These are phyloP conservation scores for Graphilbum fragrans DNA, from an alignment of 2,329 filamentous ascomycete species.

Conservation along the genomic window DNA sequence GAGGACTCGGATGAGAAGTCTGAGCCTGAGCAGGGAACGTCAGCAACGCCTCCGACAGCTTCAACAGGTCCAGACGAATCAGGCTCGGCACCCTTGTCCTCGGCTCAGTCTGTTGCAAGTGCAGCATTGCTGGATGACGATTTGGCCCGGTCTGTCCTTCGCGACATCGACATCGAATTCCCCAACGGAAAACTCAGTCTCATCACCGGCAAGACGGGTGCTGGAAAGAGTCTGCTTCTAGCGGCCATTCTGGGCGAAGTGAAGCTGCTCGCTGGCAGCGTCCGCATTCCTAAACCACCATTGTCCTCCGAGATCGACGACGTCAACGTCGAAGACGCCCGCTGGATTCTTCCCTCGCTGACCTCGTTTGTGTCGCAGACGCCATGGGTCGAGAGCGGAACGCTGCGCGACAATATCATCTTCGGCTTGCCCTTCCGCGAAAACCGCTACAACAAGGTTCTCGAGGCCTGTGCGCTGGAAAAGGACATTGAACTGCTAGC, in stretches of 20 bases:
- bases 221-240: slow-evolving; percentile 26
- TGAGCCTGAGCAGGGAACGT: too few relatives aligned
- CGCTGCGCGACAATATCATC: slow-evolving; percentile 30
- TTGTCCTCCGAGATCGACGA: slow-evolving; percentile 11
- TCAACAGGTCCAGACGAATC: neutral
- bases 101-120: neutral
- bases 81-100: neutral
- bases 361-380: slow-evolving; percentile 33
- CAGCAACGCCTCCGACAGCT: too few relatives aligned
- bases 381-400: slow-evolving; percentile 34
- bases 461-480: slow-evolving; percentile 30
- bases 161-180: slow-evolving; percentile 20
- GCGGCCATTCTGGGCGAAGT: slow-evolving; percentile 26
- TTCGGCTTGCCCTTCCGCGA: slow-evolving; percentile 28
- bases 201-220: slow-evolving; percentile 24
- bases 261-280: slow-evolving; percentile 19
- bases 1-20: slow-evolving; percentile 14
- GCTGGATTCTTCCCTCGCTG: slow-evolving; percentile 23
- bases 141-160: slow-evolving; percentile 17
- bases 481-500: slow-evolving; percentile 30
- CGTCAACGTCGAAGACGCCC: slow-evolving; percentile 12
- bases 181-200: slow-evolving; percentile 21
- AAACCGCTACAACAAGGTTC: slow-evolving; percentile 29
- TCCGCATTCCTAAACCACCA: slow-evolving; percentile 16
- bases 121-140: neutral